Evolutionary conservation across 2,329 filamentous ascomycete genomes (phyloP).

Genomic region (Rutstroemia sp.): DNA sequence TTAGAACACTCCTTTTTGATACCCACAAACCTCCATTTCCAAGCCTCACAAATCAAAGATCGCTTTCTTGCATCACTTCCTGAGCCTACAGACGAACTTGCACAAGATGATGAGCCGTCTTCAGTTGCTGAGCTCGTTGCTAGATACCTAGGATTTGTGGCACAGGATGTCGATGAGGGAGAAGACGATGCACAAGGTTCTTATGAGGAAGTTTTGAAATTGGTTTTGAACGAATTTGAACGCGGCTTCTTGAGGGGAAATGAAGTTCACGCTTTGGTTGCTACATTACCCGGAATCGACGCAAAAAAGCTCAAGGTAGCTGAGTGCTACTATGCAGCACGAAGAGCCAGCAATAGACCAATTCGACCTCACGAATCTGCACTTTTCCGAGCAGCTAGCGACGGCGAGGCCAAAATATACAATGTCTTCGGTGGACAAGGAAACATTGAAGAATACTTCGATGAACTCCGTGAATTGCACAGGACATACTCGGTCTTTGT

Average conservation of each 20-base stretch:
- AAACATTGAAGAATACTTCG: slow-evolving; percentile 99
- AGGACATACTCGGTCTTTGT: slow-evolving; percentile 87
- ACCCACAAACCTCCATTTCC: slow-evolving; percentile 91
- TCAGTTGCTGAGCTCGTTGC: slow-evolving; percentile 88
- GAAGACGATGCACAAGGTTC: slow-evolving; percentile 85
- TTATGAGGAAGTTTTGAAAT: slow-evolving; percentile 86
- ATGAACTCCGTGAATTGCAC: slow-evolving; percentile 88
- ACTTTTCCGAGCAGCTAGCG: slow-evolving; percentile 78
- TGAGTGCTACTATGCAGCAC: slow-evolving; percentile 83
- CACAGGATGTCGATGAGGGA: slow-evolving; percentile 81
- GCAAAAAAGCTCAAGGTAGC: slow-evolving; percentile 89
- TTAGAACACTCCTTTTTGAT: slow-evolving; percentile 96
- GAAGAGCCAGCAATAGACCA: slow-evolving; percentile 72
- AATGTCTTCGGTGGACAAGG: slow-evolving; percentile 95
- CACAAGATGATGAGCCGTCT: slow-evolving; percentile 97
- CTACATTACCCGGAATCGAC: slow-evolving; percentile 79
- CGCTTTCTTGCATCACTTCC: slow-evolving; percentile 80
- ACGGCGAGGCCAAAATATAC: slow-evolving; percentile 78
- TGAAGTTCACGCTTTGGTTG: slow-evolving; percentile 87
- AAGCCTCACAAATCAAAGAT: slow-evolving; percentile 89
- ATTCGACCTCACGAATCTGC: slow-evolving; percentile 93
- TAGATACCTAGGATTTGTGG: slow-evolving; percentile 86
- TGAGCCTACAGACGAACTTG: slow-evolving; percentile 89
- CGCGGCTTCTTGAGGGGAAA: slow-evolving; percentile 90
- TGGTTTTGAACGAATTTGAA: slow-evolving; percentile 93